These are phyloP conservation scores for Phaeotremella fagi DNA, from an alignment of 768 basidiomycete species.

Conservation along the genomic window DNA sequence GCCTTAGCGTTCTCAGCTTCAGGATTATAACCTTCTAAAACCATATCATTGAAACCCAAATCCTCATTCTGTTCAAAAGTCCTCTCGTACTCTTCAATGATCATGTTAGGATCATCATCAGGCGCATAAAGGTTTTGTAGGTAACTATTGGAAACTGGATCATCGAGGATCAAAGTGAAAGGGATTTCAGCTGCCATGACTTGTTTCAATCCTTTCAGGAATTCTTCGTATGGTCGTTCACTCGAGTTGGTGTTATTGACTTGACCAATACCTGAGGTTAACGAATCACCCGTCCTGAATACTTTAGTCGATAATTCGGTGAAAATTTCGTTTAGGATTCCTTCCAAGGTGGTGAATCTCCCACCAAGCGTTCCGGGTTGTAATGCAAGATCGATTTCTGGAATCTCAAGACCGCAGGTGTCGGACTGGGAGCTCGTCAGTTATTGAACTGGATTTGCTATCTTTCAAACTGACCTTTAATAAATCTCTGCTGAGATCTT, in stretches of 20 bases:
- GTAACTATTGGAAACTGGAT: constrained; percentile 92
- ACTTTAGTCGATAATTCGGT: constrained; percentile 89
- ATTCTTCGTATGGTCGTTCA: constrained; percentile 60
- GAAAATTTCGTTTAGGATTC: constrained; percentile 87
- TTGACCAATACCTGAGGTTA: constrained; percentile 42
- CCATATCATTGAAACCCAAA: constrained; percentile 62
- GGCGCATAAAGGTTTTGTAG: constrained; percentile 96
- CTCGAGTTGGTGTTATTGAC: constrained; percentile 1
- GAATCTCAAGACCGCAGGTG: constrained; percentile 79
- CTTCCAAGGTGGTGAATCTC: constrained; percentile 94
- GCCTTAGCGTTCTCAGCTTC: constrained; percentile 25
- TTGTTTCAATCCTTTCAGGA: constrained; percentile 56
- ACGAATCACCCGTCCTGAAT: constrained; percentile 58
- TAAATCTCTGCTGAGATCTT: constrained; percentile 88
- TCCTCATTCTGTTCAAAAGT: constrained; percentile 90
- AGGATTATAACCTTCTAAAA: constrained; percentile 43
- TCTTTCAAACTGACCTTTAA: constrained; percentile 64
- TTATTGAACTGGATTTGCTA: not conserved
- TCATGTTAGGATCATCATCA: constrained; percentile 93
- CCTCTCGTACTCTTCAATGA: constrained; percentile 72
- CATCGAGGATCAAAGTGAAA: constrained; percentile 91
- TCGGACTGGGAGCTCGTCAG: constrained; percentile 69
- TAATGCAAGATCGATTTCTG: constrained; percentile 89
- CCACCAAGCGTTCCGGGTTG: constrained; percentile 93
- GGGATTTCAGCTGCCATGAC: constrained; percentile 70